Evolutionary conservation across 2,329 filamentous ascomycete species (phyloP), one percentile per base, ranked within the genome.

Genomic region (Phaeosphaeriaceae sp.): DNA sequence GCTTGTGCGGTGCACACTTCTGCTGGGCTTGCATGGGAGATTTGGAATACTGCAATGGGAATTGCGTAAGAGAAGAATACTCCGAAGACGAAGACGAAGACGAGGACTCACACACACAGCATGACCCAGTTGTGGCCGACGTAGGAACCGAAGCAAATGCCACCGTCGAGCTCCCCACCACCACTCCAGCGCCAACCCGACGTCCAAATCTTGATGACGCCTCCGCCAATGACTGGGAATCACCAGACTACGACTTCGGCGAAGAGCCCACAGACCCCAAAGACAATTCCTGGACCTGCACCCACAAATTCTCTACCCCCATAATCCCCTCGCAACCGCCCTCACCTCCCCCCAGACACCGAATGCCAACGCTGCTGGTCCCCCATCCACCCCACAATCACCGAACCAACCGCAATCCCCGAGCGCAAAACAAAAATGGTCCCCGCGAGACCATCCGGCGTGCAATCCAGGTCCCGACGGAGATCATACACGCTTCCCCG

Each of bases 1-100:
- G 80, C 48, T 64, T 68, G 12, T 82, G 80, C 46, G 78, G 79
- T 11, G 76, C 77, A 7, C 74, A 80, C 42, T 82, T 76, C 63
- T 83, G 80, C 61, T 83, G 76, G 72, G 55, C 58, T 6, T 83
- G 80, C 46, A 46, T 67, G 29, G 40, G 55, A 20, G 58, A 68
- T 0, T 68, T 73, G 4, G 60, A 73, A 2, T 52, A 65, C 1
- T 77, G 74, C 45, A 42, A 42, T 4, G 63, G 60, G 17, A 45
- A 44, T 1, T 67, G 64, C 41, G n/a, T n/a, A n/a, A n/a, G n/a
- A n/a, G 35, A 44, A 13, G 58, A 63, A 12, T 38, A 48, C 8
- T 56, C 61, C 8, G 58, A 62, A 30, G 59, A 58, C 2, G 51
- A 64, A n/a, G 62, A 67, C 13, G 53, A 64, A 7, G 58, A 58